Evolutionary conservation across 2,329 filamentous ascomycete genomes (phyloP).

Genomic region (Colletotrichum salicis): DNA sequence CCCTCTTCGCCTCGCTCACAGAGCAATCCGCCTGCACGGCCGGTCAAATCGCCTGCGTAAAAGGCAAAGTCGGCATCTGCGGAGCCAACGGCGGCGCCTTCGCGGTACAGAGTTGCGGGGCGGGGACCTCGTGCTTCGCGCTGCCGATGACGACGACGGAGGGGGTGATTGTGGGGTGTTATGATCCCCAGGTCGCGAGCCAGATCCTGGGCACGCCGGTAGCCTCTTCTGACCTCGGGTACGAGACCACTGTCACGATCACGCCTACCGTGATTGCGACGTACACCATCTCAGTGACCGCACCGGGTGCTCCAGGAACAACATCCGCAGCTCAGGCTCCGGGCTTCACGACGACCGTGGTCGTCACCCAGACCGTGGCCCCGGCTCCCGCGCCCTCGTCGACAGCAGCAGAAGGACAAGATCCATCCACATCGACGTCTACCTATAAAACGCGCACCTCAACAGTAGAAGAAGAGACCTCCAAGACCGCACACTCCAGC

Average conservation of each 20-base stretch:
- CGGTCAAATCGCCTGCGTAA: constrained; percentile 64
- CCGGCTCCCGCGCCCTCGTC: constrained; percentile 9
- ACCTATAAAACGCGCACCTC: constrained; percentile 10
- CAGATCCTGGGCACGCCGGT: constrained; percentile 51
- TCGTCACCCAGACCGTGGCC: constrained; percentile 25
- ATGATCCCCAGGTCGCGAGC: constrained; percentile 51
- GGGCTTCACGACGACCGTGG: constrained; percentile 17
- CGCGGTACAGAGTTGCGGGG: constrained; percentile 50
- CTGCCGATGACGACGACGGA: constrained; percentile 61
- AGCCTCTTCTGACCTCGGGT: background rate
- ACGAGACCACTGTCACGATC: constrained; percentile 20
- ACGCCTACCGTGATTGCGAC: constrained; percentile 26
- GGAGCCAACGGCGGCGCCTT: constrained; percentile 52
- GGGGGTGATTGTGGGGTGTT: constrained; percentile 63
- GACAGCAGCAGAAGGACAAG: background rate
- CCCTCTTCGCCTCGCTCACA: constrained; percentile 56
- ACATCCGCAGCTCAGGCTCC: background rate
- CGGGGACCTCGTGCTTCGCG: constrained; percentile 59
- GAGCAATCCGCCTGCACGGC: constrained; percentile 57
- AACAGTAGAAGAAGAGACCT: background rate
- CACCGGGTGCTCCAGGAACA: constrained; percentile 6
- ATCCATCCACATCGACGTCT: constrained; percentile 27
- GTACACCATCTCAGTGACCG: constrained; percentile 30
- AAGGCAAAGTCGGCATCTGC: constrained; percentile 61
- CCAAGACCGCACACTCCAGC: background rate